Evolutionary conservation across 305 asterid genomes (phyloP).

Genomic region (Rubia occidens): DNA sequence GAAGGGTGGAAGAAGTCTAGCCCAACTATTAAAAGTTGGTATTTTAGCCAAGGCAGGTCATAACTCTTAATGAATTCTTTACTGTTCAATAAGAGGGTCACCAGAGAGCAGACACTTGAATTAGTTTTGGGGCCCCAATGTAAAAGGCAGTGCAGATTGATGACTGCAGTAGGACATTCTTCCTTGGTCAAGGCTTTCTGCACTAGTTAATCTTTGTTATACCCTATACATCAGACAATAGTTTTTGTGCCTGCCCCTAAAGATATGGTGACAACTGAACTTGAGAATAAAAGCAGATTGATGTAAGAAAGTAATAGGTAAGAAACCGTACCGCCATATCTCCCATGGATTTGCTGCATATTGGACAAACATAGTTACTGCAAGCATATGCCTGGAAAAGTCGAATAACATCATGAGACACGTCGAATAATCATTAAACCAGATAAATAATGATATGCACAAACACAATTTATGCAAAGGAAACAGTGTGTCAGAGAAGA

Average conservation of each 20-base stretch:
- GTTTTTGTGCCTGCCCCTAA: background rate
- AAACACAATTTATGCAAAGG: background rate
- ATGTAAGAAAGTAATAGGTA: background rate
- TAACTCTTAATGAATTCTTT: background rate
- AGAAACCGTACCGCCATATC: conserved; percentile 36
- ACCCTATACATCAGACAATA: background rate
- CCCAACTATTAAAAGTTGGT: background rate
- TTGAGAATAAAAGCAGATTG: background rate
- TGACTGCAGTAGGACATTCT: background rate
- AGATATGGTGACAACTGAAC: background rate
- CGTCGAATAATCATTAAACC: background rate
- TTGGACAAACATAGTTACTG: conserved; percentile 36
- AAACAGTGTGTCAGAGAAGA: background rate
- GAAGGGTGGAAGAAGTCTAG: background rate
- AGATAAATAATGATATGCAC: background rate
- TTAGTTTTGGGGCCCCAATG: background rate
- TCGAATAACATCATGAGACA: conserved; percentile 7
- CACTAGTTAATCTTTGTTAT: background rate
- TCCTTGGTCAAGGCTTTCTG: background rate
- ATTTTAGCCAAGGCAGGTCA: background rate
- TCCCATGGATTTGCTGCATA: conserved; percentile 53
- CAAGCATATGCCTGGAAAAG: conserved; percentile 35
- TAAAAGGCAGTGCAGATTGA: background rate
- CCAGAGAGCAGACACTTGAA: background rate
- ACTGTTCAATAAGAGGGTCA: too few species aligned